These are phyloP conservation scores for Fonsecaea nubica DNA, from an alignment of 2,329 filamentous ascomycete genomes.

Conservation along the genomic window DNA sequence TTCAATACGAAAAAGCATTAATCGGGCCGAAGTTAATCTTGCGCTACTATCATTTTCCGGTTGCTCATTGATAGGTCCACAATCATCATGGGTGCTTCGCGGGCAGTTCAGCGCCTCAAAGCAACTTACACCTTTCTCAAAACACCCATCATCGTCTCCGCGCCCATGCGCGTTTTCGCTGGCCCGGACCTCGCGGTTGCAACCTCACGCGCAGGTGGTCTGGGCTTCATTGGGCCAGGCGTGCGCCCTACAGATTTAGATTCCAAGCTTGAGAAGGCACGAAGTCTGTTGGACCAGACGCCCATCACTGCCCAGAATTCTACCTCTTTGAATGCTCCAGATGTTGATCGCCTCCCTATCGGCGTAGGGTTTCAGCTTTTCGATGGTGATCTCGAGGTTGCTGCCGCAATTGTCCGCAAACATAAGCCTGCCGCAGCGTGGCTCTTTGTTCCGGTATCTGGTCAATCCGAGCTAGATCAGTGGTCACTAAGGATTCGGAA, in stretches of 20 bases:
- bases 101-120: slow-evolving; percentile 16
- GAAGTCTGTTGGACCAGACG: slow-evolving; percentile 35
- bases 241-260: slow-evolving; percentile 49
- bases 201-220: slow-evolving; percentile 61
- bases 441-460: slow-evolving; percentile 45
- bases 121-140: slow-evolving; percentile 17
- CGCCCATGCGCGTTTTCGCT: slow-evolving; percentile 72
- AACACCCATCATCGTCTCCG: slow-evolving; percentile 59
- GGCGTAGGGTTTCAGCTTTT: slow-evolving; percentile 51
- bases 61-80: neutral
- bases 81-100: slow-evolving; percentile 10
- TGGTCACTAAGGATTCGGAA: slow-evolving; percentile 55
- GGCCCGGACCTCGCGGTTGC: slow-evolving; percentile 63
- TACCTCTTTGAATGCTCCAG: slow-evolving; percentile 10
- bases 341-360: slow-evolving; percentile 42
- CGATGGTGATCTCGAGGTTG: slow-evolving; percentile 28
- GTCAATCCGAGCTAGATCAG: slow-evolving; percentile 42
- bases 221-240: slow-evolving; percentile 64
- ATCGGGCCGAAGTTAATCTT: neutral
- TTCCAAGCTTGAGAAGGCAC: slow-evolving; percentile 41
- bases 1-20: neutral
- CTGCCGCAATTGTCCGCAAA: slow-evolving; percentile 40
- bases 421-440: slow-evolving; percentile 47
- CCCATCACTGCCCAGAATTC: neutral
- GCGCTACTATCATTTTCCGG: neutral